Conservation (phyloP, 768 basidiomycete species). For the Mycena alexandri region DNA sequence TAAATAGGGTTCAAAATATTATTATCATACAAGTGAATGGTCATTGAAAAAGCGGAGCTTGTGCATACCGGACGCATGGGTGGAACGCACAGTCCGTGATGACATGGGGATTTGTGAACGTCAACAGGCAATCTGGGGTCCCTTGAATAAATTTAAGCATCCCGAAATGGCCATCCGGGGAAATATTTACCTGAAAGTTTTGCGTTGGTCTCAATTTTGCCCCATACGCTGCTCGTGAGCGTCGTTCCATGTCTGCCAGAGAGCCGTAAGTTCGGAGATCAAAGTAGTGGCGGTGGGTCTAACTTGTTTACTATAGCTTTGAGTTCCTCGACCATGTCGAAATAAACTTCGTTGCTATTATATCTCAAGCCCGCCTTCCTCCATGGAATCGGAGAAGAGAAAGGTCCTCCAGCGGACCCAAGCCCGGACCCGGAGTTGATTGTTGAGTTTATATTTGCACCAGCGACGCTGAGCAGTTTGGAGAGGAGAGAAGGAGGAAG, state of each 20-base stretch:
- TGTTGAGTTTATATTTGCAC: conserved; percentile 62
- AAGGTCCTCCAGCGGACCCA: conserved; percentile 61
- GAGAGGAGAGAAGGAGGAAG: conserved; percentile 89
- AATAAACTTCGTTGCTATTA: conserved; percentile 91
- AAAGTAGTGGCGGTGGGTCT: conserved; percentile 35
- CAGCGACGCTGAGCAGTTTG: conserved; percentile 71
- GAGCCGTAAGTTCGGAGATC: conserved; percentile 14
- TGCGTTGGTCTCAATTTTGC: conserved; percentile 82
- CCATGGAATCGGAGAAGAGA: conserved; percentile 95
- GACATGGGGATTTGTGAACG: conserved; percentile 80
- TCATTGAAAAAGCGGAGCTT: conserved; percentile 7
- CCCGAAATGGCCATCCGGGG: neutral
- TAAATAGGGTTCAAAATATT: conserved; percentile 44
- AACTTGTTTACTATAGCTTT: conserved; percentile 85
- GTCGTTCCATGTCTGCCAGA: conserved; percentile 73
- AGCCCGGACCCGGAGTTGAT: conserved; percentile 61
- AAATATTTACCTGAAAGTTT: conserved; percentile 75
- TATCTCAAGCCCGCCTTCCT: conserved; percentile 86
- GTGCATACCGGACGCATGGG: conserved; percentile 84
- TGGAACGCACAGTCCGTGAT: conserved; percentile 90
- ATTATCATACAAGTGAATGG: conserved; percentile 11
- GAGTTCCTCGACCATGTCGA: conserved; percentile 89
- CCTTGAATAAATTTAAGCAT: conserved; percentile 58
- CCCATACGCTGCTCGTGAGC: conserved; percentile 76
- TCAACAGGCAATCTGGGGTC: conserved; percentile 88